These are phyloP conservation scores for Aspergillus awamori DNA, from an alignment of 2,329 filamentous ascomycete genomes.

Conservation along the genomic window DNA sequence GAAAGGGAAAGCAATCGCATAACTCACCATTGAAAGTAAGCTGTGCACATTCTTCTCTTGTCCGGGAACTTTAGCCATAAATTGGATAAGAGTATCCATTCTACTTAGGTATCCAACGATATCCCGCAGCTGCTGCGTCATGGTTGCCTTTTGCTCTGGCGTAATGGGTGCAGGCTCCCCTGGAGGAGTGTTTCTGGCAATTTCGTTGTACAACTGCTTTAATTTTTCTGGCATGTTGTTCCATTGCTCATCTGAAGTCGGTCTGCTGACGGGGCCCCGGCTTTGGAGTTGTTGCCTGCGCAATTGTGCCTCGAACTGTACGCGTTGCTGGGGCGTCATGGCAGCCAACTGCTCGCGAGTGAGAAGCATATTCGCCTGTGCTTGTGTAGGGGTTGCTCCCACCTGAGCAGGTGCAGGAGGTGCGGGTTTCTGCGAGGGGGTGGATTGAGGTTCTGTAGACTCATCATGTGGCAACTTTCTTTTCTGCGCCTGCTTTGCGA, in stretches of 20 bases:
- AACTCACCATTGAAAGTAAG: constrained; percentile 43
- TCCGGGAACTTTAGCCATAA: constrained; percentile 41
- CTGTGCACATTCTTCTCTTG: constrained; percentile 44
- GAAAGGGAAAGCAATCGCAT: not conserved
- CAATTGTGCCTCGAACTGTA: constrained; percentile 40
- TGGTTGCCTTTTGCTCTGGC: constrained; percentile 41
- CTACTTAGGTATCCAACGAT: constrained; percentile 46
- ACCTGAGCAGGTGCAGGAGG: constrained; percentile 27
- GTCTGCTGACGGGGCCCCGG: constrained; percentile 37
- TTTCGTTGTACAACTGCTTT: constrained; percentile 44
- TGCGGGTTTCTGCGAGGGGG: constrained; percentile 34
- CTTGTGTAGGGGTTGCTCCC: constrained; percentile 24
- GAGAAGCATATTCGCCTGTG: constrained; percentile 27
- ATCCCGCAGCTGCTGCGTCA: constrained; percentile 46
- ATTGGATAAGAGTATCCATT: constrained; percentile 47
- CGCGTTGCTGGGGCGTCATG: constrained; percentile 47
- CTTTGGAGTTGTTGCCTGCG: constrained; percentile 39
- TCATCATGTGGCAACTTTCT: constrained; percentile 53
- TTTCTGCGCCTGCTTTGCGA: constrained; percentile 39
- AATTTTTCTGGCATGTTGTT: constrained; percentile 43
- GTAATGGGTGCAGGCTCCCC: constrained; percentile 38
- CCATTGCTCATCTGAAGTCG: constrained; percentile 42
- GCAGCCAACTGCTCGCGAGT: constrained; percentile 42
- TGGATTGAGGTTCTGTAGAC: constrained; percentile 46
- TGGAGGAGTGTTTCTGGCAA: constrained; percentile 35